Base-by-base conservation (phyloP, 1,139 yeast genomes). In the Hemisphaericaspora lyxosophila region DNA sequence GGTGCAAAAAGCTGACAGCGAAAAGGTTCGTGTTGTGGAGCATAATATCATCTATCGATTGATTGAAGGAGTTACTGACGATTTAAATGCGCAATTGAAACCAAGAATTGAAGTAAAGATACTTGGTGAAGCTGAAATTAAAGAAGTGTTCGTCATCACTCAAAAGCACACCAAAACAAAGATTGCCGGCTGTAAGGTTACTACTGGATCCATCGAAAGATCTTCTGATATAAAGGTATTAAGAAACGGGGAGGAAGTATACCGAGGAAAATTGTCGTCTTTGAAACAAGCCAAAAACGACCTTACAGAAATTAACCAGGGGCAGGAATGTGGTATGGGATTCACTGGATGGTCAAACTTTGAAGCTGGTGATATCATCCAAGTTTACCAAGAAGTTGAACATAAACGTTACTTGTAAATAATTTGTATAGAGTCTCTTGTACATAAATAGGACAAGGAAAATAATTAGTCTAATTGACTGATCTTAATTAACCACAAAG, bases 181-280 rank as follows among this genome's bases (percentile, higher is more conserved):
- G 47, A 77, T 92, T 53, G 98, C 97, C 1, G 99, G 99, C 4
- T 86, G 95, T 54, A 82, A 84, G 54, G 89, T 92, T n/a, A 55
- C 65, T 14, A 76, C 74, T 34, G 99, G 99, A 8, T 59, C 66
- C 2, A 61, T 92, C 32, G 75, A 77, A 48, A 73, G 85, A 46
- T 70, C 78, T 11, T 67, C 84, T 1, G 63, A 64, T 27, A 79
- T 89, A 11, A 79, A 84, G 54, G 83, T 92, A 2, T 50, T 78
- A 39, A 75, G 97, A 50, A 62, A 67, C 8, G 71, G 64, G 8
- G 64, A 75, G 33, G 66, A 67, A 6, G 64, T 92, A 2, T 87
- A 68, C 59, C 73, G 73, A 36, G 98, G 98, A 3, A 68, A 69
- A 9, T 62, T 92, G 15, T 75, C 82, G 2, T 80, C 94, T 4